phyloP scores from a whole-genome alignment of 371 early-diverging fungal genomes.

The Mucor ambiguus region DNA sequence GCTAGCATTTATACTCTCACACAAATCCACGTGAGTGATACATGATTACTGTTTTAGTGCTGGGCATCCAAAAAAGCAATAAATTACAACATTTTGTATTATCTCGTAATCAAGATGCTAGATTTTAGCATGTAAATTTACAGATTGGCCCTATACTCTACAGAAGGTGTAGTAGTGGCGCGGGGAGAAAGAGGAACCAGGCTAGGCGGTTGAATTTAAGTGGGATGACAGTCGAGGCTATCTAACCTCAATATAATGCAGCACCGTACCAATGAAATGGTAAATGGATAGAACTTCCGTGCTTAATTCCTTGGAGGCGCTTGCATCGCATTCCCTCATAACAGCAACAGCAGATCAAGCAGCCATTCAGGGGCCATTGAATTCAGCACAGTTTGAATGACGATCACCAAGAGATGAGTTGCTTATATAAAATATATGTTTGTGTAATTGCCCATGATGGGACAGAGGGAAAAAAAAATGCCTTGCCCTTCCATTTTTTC shows the following conservation, averaged over 20 bases:
- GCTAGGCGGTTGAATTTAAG: background rate
- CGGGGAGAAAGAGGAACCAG: background rate
- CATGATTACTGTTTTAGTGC: background rate
- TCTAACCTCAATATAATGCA: background rate
- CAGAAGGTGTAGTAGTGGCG: too few relatives aligned
- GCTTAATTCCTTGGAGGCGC: background rate
- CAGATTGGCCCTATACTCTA: slow-evolving; percentile 20
- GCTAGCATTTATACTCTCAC: slow-evolving; percentile 10
- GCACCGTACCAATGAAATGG: background rate
- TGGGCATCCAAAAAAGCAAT: background rate
- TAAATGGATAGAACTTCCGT: background rate
- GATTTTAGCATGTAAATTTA: background rate
- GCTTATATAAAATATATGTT: slow-evolving; percentile 4
- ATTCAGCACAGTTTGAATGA: background rate
- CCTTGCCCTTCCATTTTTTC: background rate
- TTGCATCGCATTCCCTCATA: background rate
- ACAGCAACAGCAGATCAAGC: background rate
- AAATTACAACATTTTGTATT: background rate
- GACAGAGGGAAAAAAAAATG: slow-evolving; percentile 1
- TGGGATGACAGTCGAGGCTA: background rate
- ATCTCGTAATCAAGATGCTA: background rate
- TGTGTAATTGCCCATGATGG: background rate
- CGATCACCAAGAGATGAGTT: background rate
- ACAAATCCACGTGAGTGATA: slow-evolving; percentile 6
- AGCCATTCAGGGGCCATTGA: background rate